Base-by-base conservation (phyloP, 2,329 filamentous ascomycete species). In the Xylariales sp. region DNA sequence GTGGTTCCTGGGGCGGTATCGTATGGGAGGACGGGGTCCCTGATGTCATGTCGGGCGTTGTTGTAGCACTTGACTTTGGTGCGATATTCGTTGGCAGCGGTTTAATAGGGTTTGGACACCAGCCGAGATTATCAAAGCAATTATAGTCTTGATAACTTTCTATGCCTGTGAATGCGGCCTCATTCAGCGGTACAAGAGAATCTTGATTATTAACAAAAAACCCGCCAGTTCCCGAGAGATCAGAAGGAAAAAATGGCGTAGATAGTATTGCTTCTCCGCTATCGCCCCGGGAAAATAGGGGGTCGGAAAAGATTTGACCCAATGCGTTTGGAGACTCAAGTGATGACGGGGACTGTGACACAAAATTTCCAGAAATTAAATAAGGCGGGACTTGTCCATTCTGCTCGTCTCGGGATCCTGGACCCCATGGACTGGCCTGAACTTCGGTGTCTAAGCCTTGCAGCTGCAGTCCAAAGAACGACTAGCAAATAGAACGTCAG, bases 61-160 rank as follows among this genome's bases (percentile, higher is more conserved):
- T 39, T 9, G 36, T 39, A 39, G 8, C 36, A 39, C 36, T 39
- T 10, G 12, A 16, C 50, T 53, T 53, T 10, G 32, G 32, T 28
- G 50, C 50, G 32, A 53, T 8, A 10, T 8, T 53, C 3, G 18
- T 12, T 53, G 39, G 14, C n/a, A 18, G 16, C 8, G 5, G 9
- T 39, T 18, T 45, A 10, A 30, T 43, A 14, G 41, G 10, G 12
- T 43, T n/a, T 43, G 54, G 4, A 45, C 30, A 53, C 50, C 32
- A 53, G 50, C 50, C 32, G 18, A 10, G 18, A 39, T 53, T 39
- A 39, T 53, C 32, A 53, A 53, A 53, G 30, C 50, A 53, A 7
- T 3, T 36, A n/a, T 53, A 39, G 30, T 18, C 4, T 53, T 9
- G 18, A 53, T 23, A 36, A 53, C 32, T 39, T 14, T 36, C 18